These are phyloP conservation scores for Dissophora ornata DNA, from an alignment of 192 early-diverging fungal species.

Conservation along the genomic window DNA sequence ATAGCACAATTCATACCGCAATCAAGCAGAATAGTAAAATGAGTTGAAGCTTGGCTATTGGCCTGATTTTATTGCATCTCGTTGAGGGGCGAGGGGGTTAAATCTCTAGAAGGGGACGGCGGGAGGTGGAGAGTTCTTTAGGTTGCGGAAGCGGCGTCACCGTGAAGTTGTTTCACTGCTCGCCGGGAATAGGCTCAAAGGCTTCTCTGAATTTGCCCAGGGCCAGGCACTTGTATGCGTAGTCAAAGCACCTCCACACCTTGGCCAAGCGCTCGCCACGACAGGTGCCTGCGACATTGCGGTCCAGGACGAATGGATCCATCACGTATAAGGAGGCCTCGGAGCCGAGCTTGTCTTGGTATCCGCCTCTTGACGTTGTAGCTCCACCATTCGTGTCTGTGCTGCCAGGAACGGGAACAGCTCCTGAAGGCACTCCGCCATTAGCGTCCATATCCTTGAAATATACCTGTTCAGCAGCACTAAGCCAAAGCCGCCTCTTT, in stretches of 20 bases:
- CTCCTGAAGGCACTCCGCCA: conserved; percentile 11
- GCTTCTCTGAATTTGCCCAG: conserved; percentile 14
- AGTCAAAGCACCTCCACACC: conserved; percentile 43
- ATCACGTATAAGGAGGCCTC: conserved; percentile 37
- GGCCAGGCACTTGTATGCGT: conserved; percentile 32
- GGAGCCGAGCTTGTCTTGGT: background rate
- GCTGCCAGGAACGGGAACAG: conserved; percentile 8
- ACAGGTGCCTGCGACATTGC: conserved; percentile 39
- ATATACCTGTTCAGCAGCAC: conserved; percentile 11
- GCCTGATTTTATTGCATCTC: no score
- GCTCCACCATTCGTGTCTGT: background rate
- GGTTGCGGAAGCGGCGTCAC: no score
- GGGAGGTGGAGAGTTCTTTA: no score
- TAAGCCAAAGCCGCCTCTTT: conserved; percentile 17
- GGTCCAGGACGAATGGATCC: conserved; percentile 32
- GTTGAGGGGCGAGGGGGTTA: no score
- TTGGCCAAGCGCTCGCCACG: conserved; percentile 24
- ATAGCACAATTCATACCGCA: no score
- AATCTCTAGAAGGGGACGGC: no score
- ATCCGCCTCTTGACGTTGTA: background rate
- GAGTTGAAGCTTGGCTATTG: no score
- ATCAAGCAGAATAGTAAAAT: no score
- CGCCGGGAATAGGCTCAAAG: conserved; percentile 18
- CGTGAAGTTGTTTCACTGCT: no score
- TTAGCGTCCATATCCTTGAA: conserved; percentile 22